Base-by-base conservation (phyloP, 352 stramenopile genomes). In the Phytophthora meadii region DNA sequence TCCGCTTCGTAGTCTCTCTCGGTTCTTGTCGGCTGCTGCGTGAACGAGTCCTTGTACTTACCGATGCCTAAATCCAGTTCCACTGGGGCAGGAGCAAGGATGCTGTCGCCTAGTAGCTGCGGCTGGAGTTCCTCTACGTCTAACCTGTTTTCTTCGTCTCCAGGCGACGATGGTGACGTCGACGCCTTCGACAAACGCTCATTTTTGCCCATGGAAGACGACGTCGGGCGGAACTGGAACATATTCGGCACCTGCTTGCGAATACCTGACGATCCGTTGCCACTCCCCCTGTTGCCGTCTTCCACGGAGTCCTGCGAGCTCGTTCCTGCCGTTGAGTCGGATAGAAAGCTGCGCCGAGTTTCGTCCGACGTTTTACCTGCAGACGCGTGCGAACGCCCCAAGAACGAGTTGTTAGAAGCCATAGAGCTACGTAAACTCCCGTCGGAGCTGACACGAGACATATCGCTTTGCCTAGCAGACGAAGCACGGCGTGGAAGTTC, bases 211-310 rank as follows among this genome's bases (percentile, higher is more conserved):
- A 72, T 68, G 22, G 68, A 81, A 30, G 77, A 57, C 15, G 78
- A 74, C 15, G 59, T 70, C 46, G 76, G 75, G 1, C 81, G 79
- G 41, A 91, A 87, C 53, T 86, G 77, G 36, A 89, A 90, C 72
- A 89, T 85, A 54, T 81, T 78, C n/a, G 79, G 77, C 14, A 74
- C 66, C 30, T 76, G 77, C 52, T 74, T 82, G 54, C 70, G 79
- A 25, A 66, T 52, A 15, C 40, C 51, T 27, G 61, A 25, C 9
- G 39, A 78, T 65, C 74, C 76, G 24, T 74, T 86, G 30, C 65
- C 70, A 50, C 66, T 72, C 0, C 54, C 45, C 30, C 68, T 71
- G 24, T 68, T 70, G 17, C 66, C 72, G 49, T 79, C 68, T 46
- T 74, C 61, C 12, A 22, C 50, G 6, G 70, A 81, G 37, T 77